These are phyloP conservation scores for Nitzschia inconspicua DNA, from an alignment of 108 stramenopile species.

Conservation along the genomic window DNA sequence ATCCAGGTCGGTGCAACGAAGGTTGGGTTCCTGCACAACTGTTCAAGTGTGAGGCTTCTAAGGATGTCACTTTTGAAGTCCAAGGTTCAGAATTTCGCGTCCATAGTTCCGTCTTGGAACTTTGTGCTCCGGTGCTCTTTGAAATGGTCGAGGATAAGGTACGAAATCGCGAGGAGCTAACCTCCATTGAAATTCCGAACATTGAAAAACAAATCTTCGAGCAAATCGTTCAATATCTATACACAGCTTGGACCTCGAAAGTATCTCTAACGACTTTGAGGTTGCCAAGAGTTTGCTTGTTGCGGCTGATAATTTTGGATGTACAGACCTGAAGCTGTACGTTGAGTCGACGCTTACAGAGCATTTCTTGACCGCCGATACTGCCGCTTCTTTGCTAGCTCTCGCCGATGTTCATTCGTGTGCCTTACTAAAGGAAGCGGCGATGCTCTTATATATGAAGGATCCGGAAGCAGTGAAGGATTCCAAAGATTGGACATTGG, in stretches of 20 bases:
- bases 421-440: constrained; percentile 9
- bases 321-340: constrained; percentile 3
- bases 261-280: background rate
- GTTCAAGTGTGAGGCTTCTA: background rate
- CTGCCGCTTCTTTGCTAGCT: background rate
- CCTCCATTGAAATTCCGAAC: too few species aligned
- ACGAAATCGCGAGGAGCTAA: too few species aligned
- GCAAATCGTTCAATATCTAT: background rate
- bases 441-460: background rate
- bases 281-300: constrained; percentile 1
- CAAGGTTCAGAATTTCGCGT: background rate
- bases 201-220: background rate
- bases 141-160: background rate
- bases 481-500: background rate
- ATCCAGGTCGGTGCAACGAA: background rate
- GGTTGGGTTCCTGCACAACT: background rate
- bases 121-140: background rate
- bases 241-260: background rate
- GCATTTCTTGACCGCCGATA: background rate
- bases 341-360: constrained; percentile 5
- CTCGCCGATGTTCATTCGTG: constrained; percentile 2
- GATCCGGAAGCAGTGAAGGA: background rate
- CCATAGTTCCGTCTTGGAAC: background rate
- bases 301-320: constrained; percentile 5
- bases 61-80: background rate